Evolutionary conservation across 441 rosid species (phyloP), one percentile per base, ranked within the genome.

Genomic region (Corymbia calophylla): DNA sequence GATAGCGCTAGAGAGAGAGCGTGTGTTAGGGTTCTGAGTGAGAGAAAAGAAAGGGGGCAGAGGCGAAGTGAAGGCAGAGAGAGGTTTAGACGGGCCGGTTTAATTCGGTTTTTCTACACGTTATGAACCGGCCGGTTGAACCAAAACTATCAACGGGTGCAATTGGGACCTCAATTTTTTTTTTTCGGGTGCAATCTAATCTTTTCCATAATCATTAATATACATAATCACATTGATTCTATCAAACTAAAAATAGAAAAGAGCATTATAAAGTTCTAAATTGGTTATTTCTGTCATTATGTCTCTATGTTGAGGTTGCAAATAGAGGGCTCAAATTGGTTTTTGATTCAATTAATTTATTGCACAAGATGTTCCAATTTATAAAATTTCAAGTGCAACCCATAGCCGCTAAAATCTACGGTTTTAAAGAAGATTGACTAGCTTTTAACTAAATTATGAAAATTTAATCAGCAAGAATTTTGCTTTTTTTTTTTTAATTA

Each of bases 231-330:
- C 51, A 23, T 44, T 11, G 18, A 44, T 39, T 51, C 31, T 0
- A 47, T 44, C 19, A 13, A 47, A 80, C 4, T 80, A 25, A 80
- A 44, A 80, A 25, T 7, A 80, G 53, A 44, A 44, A 7, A 44
- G 18, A 80, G 6, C 31, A 44, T 44, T 39, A 13, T 15, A 80
- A 80, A 25, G 17, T 80, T 80, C 17, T 15, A 44, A 25, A 47
- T 18, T 7, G 3, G 8, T 3, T 18, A 18, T 25, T 12, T 14
- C 15, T 68, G 1, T 68, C 25, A 2, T 70, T 1, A 3, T 35
- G 0, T 35, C 48, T 73, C 48, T 0, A 1, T 35, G 8, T 5
- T 4, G 11, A 19, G 1, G 14, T 10, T 8, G 2, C 0, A 23
- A 7, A 23, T 0, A 39, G 0, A 3, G 1, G 3, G 9, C 1